These are phyloP conservation scores for Telopea speciosissima DNA, from an alignment of 177 flowering plant species.

Conservation along the genomic window DNA sequence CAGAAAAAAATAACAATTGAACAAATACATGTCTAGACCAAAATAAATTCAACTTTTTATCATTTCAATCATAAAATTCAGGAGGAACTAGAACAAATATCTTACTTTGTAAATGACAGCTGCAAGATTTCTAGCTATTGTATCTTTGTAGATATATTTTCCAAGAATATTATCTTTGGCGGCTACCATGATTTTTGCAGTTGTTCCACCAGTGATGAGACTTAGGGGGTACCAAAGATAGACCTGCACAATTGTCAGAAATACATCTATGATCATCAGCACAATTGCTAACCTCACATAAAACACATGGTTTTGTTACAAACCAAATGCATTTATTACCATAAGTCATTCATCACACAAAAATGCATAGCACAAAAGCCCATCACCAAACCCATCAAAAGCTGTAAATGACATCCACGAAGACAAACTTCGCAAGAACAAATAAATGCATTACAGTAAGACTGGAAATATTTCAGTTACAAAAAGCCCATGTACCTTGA, in stretches of 20 bases:
- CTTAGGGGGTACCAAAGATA: slow-evolving; percentile 93
- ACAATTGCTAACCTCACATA: not conserved
- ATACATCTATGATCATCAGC: not conserved
- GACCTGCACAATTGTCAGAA: slow-evolving; percentile 41
- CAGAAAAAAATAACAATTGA: not conserved
- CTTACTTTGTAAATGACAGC: slow-evolving; percentile 82
- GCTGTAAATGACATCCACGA: not conserved
- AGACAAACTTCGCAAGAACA: not conserved
- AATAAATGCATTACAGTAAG: too few species aligned
- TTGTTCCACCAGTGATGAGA: slow-evolving; percentile 82
- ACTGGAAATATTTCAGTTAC: too few species aligned
- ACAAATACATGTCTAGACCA: not conserved
- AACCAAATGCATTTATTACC: not conserved
- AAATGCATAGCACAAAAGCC: not conserved
- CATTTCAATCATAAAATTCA: not conserved
- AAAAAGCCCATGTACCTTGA: too few species aligned
- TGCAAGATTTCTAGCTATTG: slow-evolving; percentile 83
- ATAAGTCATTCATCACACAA: not conserved
- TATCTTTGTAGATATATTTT: slow-evolving; percentile 87
- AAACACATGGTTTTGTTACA: not conserved
- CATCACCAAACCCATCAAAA: not conserved
- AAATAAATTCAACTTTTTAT: not conserved
- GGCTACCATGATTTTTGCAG: slow-evolving; percentile 95
- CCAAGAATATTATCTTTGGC: slow-evolving; percentile 93
- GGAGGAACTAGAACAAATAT: slow-evolving; percentile 9